These are phyloP conservation scores for Achlya hypogyna DNA, from an alignment of 352 stramenopile genomes.

Conservation along the genomic window DNA sequence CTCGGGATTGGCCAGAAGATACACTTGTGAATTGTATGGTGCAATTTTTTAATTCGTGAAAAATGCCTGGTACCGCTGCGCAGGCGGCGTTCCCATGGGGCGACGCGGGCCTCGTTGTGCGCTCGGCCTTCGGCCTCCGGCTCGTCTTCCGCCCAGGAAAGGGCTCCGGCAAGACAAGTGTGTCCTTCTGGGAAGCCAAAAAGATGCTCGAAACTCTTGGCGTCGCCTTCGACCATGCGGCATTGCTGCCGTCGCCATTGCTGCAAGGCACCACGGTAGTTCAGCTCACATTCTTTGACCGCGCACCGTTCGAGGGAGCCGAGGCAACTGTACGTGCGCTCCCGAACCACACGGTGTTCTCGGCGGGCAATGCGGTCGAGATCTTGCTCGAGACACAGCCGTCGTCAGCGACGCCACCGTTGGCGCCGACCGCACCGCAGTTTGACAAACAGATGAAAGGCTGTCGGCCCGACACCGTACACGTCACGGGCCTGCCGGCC, in stretches of 20 bases:
- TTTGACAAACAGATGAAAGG: conserved; percentile 17
- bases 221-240: conserved; percentile 10
- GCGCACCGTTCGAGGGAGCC: background rate
- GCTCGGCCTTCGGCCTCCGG: background rate
- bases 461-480: conserved; percentile 4
- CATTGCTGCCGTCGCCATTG: background rate
- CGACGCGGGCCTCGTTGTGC: background rate
- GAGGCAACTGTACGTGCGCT: background rate
- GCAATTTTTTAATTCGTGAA: too few relatives aligned
- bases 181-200: conserved; percentile 21
- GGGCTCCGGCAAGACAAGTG: conserved; percentile 2
- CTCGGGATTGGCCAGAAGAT: background rate
- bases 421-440: background rate
- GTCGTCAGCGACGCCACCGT: background rate
- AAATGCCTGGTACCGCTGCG: background rate
- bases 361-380: conserved; percentile 2
- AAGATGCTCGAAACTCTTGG: conserved; percentile 14
- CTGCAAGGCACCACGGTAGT: background rate
- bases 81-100: background rate
- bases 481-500: background rate
- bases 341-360: conserved; percentile 8
- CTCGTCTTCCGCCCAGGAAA: conserved; percentile 12
- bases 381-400: background rate
- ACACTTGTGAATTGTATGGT: too few relatives aligned
- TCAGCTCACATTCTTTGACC: conserved; percentile 9